phyloP scores from a whole-genome alignment of 73 alveolate species.

The Blepharisma stoltei region DNA sequence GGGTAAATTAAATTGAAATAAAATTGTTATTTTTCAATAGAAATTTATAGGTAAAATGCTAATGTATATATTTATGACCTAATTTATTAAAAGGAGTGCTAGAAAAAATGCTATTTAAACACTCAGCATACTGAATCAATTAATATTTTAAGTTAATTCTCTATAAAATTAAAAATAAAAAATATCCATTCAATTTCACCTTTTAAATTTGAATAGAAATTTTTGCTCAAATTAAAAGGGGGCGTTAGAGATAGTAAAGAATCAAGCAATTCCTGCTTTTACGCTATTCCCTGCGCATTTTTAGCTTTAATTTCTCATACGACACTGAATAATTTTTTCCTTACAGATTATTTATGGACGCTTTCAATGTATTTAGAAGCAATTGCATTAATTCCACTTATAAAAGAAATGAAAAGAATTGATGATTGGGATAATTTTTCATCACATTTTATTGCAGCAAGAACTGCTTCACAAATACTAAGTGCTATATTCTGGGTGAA shows the following conservation, averaged over 20 bases:
- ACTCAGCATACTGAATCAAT: too few species aligned
- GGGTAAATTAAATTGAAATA: too few species aligned
- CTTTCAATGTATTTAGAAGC: conserved; percentile 12
- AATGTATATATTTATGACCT: too few species aligned
- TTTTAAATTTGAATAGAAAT: too few species aligned
- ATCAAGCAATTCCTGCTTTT: neutral
- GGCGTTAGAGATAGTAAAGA: conserved; percentile 3
- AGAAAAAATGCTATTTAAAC: too few species aligned
- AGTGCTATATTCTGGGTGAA: conserved; percentile 10
- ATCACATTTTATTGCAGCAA: conserved; percentile 26
- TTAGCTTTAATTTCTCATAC: conserved; percentile 3
- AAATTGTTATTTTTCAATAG: too few species aligned
- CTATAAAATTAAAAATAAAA: too few species aligned
- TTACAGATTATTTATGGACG: conserved; percentile 25
- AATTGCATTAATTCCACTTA: conserved; percentile 10
- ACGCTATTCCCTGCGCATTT: neutral
- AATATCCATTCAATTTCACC: too few species aligned
- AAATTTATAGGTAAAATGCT: too few species aligned
- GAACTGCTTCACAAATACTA: neutral
- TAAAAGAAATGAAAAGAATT: neutral
- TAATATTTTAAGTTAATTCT: too few species aligned
- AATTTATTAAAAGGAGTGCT: too few species aligned
- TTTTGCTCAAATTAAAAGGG: too few species aligned
- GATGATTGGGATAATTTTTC: conserved; percentile 9
- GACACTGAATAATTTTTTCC: neutral